Conservation (phyloP, 2,329 filamentous ascomycete species). For the Aspergillus sp. region DNA sequence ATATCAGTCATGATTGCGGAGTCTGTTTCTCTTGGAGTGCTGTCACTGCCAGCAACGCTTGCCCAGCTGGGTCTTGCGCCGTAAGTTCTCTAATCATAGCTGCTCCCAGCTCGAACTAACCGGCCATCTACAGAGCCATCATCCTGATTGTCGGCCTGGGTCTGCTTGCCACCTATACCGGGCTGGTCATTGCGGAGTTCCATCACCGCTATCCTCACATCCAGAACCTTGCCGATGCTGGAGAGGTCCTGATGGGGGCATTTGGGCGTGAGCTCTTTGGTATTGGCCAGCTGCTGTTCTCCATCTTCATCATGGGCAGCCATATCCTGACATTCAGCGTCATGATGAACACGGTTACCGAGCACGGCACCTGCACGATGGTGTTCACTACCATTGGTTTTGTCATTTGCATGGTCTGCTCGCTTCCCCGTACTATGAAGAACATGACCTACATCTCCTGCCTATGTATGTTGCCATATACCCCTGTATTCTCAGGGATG, state of each 20-base stretch:
- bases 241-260: slow-evolving; percentile 59
- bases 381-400: slow-evolving; percentile 55
- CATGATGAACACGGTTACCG: slow-evolving; percentile 62
- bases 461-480: not conserved
- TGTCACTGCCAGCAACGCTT: slow-evolving; percentile 53
- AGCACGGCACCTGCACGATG: slow-evolving; percentile 60
- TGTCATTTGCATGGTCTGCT: slow-evolving; percentile 36
- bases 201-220: slow-evolving; percentile 57
- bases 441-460: slow-evolving; percentile 9
- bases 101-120: not conserved
- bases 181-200: slow-evolving; percentile 59
- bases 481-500: rapidly evolving
- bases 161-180: slow-evolving; percentile 56
- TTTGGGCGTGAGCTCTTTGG: slow-evolving; percentile 62
- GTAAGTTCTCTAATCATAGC: slow-evolving; percentile 20
- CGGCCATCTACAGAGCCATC: slow-evolving; percentile 6
- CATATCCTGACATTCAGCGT: slow-evolving; percentile 68
- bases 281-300: slow-evolving; percentile 59
- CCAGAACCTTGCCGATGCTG: slow-evolving; percentile 65
- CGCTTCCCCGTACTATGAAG: slow-evolving; percentile 49
- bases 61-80: slow-evolving; percentile 53
- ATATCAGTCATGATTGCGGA: slow-evolving; percentile 54
- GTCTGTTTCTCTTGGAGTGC: slow-evolving; percentile 55
- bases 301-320: slow-evolving; percentile 66
- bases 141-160: slow-evolving; percentile 53